phyloP scores from a whole-genome alignment of 2,329 filamentous ascomycete genomes.

The Emericellopsis cladophorae region DNA sequence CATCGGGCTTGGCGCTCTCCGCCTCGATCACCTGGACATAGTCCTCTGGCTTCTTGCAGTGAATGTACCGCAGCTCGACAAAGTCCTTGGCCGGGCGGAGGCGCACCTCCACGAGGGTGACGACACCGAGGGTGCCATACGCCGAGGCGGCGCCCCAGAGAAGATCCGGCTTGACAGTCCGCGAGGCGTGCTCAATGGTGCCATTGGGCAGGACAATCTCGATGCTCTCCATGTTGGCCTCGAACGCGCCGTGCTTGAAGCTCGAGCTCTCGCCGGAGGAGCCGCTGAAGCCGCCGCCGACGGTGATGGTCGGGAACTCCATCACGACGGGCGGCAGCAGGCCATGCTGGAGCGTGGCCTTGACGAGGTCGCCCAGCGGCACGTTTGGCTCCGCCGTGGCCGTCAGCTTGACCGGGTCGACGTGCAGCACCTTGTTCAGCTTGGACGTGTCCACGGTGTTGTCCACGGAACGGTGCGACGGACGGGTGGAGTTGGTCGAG shows the following conservation, averaged over 20 bases:
- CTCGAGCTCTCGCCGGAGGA: conserved; percentile 57
- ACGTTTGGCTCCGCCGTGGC: conserved; percentile 61
- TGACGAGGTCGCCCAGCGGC: conserved; percentile 51
- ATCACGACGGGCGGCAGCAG: conserved; percentile 55
- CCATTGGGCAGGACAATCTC: conserved; percentile 55
- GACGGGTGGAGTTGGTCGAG: conserved; percentile 63
- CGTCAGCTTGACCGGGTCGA: conserved; percentile 39
- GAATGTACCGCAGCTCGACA: conserved; percentile 45
- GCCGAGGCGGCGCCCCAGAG: conserved; percentile 54
- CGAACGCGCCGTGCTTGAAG: conserved; percentile 55
- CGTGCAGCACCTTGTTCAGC: conserved; percentile 47
- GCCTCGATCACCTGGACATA: conserved; percentile 29
- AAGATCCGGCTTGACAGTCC: conserved; percentile 40
- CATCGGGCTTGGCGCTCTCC: conserved; percentile 20
- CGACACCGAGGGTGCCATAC: conserved; percentile 54
- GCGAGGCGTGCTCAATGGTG: conserved; percentile 39
- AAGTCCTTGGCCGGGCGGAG: conserved; percentile 40
- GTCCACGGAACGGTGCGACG: conserved; percentile 30
- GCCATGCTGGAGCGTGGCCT: conserved; percentile 38
- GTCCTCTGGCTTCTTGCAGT: conserved; percentile 24
- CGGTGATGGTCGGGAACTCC: conserved; percentile 63
- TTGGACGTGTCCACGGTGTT: conserved; percentile 55
- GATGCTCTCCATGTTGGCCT: conserved; percentile 45
- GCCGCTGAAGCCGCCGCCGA: conserved; percentile 54
- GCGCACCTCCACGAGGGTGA: conserved; percentile 49